Conservation (phyloP, 495 filamentous ascomycete genomes). For the Penicillium fimorum region DNA sequence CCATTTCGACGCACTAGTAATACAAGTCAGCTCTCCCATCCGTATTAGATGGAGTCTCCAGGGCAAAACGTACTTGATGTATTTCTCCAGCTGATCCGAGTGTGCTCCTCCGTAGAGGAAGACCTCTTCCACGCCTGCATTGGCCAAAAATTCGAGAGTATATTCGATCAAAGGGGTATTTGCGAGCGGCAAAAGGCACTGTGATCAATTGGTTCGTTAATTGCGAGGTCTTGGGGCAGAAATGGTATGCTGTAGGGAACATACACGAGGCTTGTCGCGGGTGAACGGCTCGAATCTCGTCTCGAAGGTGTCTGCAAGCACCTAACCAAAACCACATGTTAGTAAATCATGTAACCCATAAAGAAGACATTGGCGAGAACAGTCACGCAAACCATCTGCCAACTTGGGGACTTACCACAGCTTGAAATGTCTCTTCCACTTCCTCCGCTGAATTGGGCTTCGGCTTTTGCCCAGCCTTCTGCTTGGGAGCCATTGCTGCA, state of each 20-base stretch:
- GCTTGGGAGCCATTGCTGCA: conserved; percentile 44
- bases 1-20: conserved; percentile 64
- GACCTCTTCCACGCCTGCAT: conserved; percentile 87
- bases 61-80: conserved; percentile 57
- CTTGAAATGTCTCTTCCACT: conserved; percentile 82
- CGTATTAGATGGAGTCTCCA: not conserved
- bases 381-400: not conserved
- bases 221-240: not conserved
- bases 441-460: conserved; percentile 61
- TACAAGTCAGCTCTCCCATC: conserved; percentile 12
- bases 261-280: conserved; percentile 81
- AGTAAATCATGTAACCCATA: conserved; percentile 4
- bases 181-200: conserved; percentile 93
- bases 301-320: conserved; percentile 92
- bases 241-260: conserved; percentile 18
- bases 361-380: conserved; percentile 14
- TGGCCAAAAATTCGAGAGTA: conserved; percentile 92
- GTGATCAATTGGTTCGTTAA: conserved; percentile 7
- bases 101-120: conserved; percentile 91
- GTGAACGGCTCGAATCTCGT: conserved; percentile 88
- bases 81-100: conserved; percentile 82
- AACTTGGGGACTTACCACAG: conserved; percentile 61
- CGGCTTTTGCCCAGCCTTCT: conserved; percentile 66
- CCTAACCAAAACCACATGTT: conserved; percentile 38
- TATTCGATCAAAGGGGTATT: conserved; percentile 97